Base-by-base conservation (phyloP, 1,284 basidiomycete species). In the Apiotrichum domesticum region DNA sequence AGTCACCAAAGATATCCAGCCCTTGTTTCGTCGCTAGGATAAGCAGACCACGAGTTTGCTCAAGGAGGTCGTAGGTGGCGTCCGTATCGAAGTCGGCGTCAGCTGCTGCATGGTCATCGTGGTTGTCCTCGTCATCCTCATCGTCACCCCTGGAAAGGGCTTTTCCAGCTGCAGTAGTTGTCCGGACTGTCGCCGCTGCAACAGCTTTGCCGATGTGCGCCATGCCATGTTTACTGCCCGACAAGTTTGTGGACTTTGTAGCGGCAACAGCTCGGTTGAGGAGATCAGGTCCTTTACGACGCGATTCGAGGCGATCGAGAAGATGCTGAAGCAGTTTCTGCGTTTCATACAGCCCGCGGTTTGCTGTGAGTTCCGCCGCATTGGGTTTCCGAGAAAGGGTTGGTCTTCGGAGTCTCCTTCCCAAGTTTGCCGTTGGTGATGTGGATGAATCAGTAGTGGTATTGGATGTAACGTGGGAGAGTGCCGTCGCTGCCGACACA, bases 301-400 rank as follows among this genome's bases (percentile, higher is more conserved):
- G 63, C 3, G 40, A 32, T 46, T 75, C 72, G 7, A 75, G 58
- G 14, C 62, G 58, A 29, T 74, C 72, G 3, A 75, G 59, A 4
- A 74, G 58, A 44, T 71, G 66, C 0, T 62, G 51, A 0, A 75
- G 62, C 6, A 75, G 60, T 52, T 75, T 74, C 46, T 70, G 68
- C 2, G 69, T 70, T 46, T 75, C 73, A 44, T 68, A 65, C 33
- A 70, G 61, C 0, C 71, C 70, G n/a, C 62, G 54, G 13, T 62
- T 63, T 39, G 39, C 21, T 21, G 54, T 50, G 6, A 56, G 37
- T 3, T 34, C 49, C 1, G 29, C 41, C 3, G 48, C 46, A 3
- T 55, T 46, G 9, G 21, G n/a, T 43, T 42, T 57, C 14, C 59
- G 59, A 5, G 48, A 11, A 1, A 54, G 7, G 1, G 56, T 51